Evolutionary conservation across 495 filamentous ascomycete species (phyloP), one percentile per base, ranked within the genome.

Genomic region (Xylaria venustula): DNA sequence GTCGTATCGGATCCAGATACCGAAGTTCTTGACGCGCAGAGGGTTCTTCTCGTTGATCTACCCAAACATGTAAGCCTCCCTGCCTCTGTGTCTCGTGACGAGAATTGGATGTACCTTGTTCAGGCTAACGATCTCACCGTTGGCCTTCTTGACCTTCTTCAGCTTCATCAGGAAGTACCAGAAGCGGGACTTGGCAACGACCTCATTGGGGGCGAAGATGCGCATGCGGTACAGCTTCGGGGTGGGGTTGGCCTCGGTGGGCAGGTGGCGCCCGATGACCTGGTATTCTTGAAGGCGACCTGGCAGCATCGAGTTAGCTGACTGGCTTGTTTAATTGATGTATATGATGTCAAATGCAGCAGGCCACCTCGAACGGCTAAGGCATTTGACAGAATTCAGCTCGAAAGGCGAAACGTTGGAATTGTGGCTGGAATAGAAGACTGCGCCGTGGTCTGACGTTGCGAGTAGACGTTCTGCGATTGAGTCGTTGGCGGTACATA

Each of bases 131-230:
- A 98, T 96, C 89, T 98, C 94, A 75, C 94, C 94, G 77, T 96
- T 97, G 73, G 93, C 87, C 89, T 97, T 98, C 92, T 98, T 98
- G 83, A 98, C 91, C 87, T 98, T 98, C 75, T 91, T 86, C 65
- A 98, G 86, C 86, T 96, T 95, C 81, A 89, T 90, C 74, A 98
- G 81, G 88, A 98, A 98, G 87, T 98, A 98, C 95, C 95, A 98
- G 88, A 97, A 98, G 63, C 94, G 89, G 71, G 92, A 96, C 88
- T 98, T 98, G 71, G 94, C 94, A 68, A 98, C 92, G 65, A 98
- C 93, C 69, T 87, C 84, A 81, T 98, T 98, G 64, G 92, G 91
- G 61, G 94, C 94, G 75, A 98, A 98, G 80, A 98, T 96, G 79
- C 93, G 91, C 95, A 98, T 98, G 78, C 94, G 92, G 87, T 98